These are phyloP conservation scores for Brassica napus DNA, from an alignment of 345 rosid genomes.

Conservation along the genomic window Da-Ae NC_063436.1:7036001-7036500, in stretches of 20 bases:
- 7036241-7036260: constrained; percentile 27
- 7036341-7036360: constrained; percentile 23
- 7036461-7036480: not conserved
- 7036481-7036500: not conserved
- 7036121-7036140: not conserved
- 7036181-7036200: constrained; percentile 22
- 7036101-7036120: constrained; percentile 13
- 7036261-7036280: constrained; percentile 21
- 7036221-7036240: constrained; percentile 27
- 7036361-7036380: not conserved
- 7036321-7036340: constrained; percentile 10
- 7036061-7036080: constrained; percentile 18
- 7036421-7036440: not conserved
- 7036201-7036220: constrained; percentile 35
- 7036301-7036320: constrained; percentile 25
- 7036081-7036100: constrained; percentile 24
- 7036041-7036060: constrained; percentile 2
- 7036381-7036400: not conserved
- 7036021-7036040: constrained; percentile 41
- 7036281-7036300: constrained; percentile 32
- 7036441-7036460: not conserved
- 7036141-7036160: constrained; percentile 14
- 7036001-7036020: constrained; percentile 18
- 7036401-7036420: not conserved
- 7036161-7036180: constrained; percentile 15